phyloP scores from a whole-genome alignment of 2,329 filamentous ascomycete genomes.

The Microdochium trichocladiopsis region DNA sequence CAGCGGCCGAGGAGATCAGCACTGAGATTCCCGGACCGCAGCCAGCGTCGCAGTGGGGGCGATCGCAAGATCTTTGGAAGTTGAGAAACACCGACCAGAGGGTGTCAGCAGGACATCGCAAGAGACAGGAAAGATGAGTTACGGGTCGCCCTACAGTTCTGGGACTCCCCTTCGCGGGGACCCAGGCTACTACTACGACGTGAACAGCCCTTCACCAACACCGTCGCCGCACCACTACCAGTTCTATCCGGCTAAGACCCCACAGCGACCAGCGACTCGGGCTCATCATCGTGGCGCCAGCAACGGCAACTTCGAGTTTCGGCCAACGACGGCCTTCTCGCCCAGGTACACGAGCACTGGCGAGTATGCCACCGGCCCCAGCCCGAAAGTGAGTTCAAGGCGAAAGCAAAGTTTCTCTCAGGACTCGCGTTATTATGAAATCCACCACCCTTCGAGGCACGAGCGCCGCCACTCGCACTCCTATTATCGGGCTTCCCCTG shows the following conservation, averaged over 20 bases:
- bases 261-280: conserved; percentile 47
- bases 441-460: conserved; percentile 34
- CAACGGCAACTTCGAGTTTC: conserved; percentile 30
- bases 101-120: conserved; percentile 24
- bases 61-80: conserved; percentile 6
- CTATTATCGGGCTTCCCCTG: conserved; percentile 53
- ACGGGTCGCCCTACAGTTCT: conserved; percentile 33
- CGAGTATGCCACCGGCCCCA: conserved; percentile 49
- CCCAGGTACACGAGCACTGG: conserved; percentile 56
- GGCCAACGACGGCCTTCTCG: conserved; percentile 45
- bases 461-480: conserved; percentile 51
- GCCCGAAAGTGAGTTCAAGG: conserved; percentile 51
- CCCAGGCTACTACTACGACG: conserved; percentile 44
- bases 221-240: conserved; percentile 48
- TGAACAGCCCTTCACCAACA: conserved; percentile 47
- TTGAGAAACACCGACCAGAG: conserved; percentile 8
- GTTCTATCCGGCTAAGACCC: conserved; percentile 36
- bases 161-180: conserved; percentile 33
- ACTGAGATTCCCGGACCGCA: conserved; percentile 7
- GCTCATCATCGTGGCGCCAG: conserved; percentile 39
- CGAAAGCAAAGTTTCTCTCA: conserved; percentile 28
- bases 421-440: conserved; percentile 35
- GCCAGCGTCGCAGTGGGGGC: conserved; percentile 7
- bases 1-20: conserved; percentile 5
- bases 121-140: conserved; percentile 30